Percentiles rank a stretch among this genome's conserved stretches.
These are phyloP conservation scores for Penicillium riverlandense DNA, from an alignment of 495 filamentous ascomycete genomes.

Conservation along the genomic window DNA sequence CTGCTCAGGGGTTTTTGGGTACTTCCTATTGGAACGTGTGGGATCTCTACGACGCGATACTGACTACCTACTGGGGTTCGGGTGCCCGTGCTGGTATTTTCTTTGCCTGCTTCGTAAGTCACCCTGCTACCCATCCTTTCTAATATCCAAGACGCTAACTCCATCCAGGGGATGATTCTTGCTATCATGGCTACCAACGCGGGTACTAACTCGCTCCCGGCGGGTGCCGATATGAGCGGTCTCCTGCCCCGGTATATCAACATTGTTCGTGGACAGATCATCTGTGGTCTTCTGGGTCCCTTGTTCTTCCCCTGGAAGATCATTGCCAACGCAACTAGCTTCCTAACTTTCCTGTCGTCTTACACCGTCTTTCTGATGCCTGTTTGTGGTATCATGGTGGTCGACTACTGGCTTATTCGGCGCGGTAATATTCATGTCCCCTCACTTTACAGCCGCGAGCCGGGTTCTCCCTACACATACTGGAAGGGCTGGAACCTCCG, in stretches of 20 bases:
- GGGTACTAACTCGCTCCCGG: slow-evolving; percentile 48
- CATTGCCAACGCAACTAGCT: slow-evolving; percentile 25
- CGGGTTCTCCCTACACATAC: slow-evolving; percentile 5
- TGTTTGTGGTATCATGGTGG: slow-evolving; percentile 29
- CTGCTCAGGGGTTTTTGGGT: slow-evolving; percentile 10
- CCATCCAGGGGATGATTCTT: slow-evolving; percentile 8
- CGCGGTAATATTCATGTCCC: slow-evolving; percentile 9
- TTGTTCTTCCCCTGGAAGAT: slow-evolving; percentile 40
- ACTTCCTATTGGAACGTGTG: slow-evolving; percentile 16
- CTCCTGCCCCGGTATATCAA: slow-evolving; percentile 49
- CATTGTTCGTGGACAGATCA: slow-evolving; percentile 46
- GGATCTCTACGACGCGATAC: slow-evolving; percentile 16
- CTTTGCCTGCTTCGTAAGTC: slow-evolving; percentile 20
- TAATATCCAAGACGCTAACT: too few relatives aligned
- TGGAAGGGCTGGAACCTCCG: slow-evolving; percentile 7
- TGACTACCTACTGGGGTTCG: slow-evolving; percentile 16
- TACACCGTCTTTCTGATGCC: slow-evolving; percentile 40
- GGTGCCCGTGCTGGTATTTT: slow-evolving; percentile 35
- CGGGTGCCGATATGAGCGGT: slow-evolving; percentile 45
- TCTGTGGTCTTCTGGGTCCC: slow-evolving; percentile 38
- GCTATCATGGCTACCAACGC: slow-evolving; percentile 38
- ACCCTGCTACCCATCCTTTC: too few relatives aligned
- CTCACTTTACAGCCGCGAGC: slow-evolving; percentile 1
- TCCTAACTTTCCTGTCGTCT: slow-evolving; percentile 39
- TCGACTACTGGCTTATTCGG: slow-evolving; percentile 35